Base-by-base conservation (phyloP, 2,329 filamentous ascomycete genomes). In the Cladophialophora immunda region DNA sequence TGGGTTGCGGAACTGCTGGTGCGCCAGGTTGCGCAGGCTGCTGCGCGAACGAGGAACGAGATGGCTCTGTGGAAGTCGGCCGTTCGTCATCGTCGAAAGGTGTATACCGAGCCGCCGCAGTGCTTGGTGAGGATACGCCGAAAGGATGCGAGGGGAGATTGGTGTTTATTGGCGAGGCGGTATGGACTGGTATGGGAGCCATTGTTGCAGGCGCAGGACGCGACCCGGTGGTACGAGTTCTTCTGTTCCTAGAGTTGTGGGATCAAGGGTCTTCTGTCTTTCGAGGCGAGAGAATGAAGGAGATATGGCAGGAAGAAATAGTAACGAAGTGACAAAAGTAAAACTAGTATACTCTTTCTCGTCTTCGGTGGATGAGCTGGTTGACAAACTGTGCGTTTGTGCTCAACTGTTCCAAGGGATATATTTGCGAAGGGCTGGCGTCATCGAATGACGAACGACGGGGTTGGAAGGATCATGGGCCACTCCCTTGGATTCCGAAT, bases 161-260 rank as follows among this genome's bases (percentile, higher is more conserved):
- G 19, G 64, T 56, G 66, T 72, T 73, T 41, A 72, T 68, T 27
- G 71, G 71, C 27, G 70, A 72, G 19, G 68, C 54, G 4, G 68
- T 70, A 60, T 73, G 68, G 30, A 72, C 62, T 22, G 68, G 64
- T 34, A 73, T 61, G 5, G 69, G 65, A 52, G 69, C 29, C 67
- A 69, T 69, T 22, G 56, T 59, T 38, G 41, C 27, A 29, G 45
- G 22, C 19, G 22, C 19, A 8, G 45, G 19, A 25, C 19, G 45
- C 45, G 45, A 25, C 19, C 19, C 5, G 45, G 17, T 25, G 19
- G 19, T 22, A 13, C 25, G 45, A 25, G 13, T 25, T 50, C 45
- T 25, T 13, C 45, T 50, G 45, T 50, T 25, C 45, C 45, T 50
- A 25, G 7, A 25, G 45, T 25, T 50, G 45, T 22, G 45, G 27